phyloP scores from a whole-genome alignment of 768 basidiomycete species.

The Neoboletus magnificus region DNA sequence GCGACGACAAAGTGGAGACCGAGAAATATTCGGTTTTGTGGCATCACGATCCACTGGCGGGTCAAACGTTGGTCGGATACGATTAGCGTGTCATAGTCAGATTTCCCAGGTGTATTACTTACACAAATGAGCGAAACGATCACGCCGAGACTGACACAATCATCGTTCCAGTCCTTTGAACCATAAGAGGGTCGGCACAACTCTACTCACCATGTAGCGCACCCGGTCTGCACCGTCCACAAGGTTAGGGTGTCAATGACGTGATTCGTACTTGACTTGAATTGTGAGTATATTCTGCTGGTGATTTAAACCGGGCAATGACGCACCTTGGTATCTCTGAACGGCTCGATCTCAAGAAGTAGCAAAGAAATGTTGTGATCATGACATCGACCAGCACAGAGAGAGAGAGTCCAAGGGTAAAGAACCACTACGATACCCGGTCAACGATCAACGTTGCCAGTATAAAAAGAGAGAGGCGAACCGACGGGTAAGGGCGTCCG shows the following conservation, averaged over 20 bases:
- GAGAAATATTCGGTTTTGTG: conserved; percentile 22
- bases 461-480: neutral
- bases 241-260: too few species aligned
- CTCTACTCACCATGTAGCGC: conserved; percentile 11
- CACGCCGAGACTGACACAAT: conserved; percentile 8
- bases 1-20: too few species aligned
- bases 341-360: conserved; percentile 38
- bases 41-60: conserved; percentile 19
- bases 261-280: conserved; percentile 15
- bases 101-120: neutral
- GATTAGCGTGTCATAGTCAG: neutral
- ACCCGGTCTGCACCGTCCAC: too few species aligned
- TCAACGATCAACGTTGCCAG: neutral
- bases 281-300: neutral
- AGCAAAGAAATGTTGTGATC: conserved; percentile 43
- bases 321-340: conserved; percentile 36
- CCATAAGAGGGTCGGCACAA: neutral
- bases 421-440: conserved; percentile 35
- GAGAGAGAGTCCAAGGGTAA: conserved; percentile 44
- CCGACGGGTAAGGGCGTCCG: conserved; percentile 3
- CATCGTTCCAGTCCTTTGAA: neutral
- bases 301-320: neutral
- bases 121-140: conserved; percentile 20
- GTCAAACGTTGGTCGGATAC: neutral
- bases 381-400: conserved; percentile 45